These are phyloP conservation scores for Saccharomycopsis sp. DNA, from an alignment of 805 yeast genomes.

Conservation along the genomic window DNA sequence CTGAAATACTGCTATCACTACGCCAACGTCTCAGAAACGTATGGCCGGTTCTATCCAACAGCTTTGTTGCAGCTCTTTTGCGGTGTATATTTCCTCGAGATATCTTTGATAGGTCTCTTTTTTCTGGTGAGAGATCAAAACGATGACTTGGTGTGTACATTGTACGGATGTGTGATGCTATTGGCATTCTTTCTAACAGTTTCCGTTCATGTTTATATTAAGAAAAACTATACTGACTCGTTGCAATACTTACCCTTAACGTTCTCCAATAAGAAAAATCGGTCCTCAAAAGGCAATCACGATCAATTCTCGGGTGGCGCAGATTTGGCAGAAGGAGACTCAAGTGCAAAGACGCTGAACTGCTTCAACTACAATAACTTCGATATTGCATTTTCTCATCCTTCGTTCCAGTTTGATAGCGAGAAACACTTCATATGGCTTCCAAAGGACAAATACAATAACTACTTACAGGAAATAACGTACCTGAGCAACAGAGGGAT, in stretches of 20 bases:
- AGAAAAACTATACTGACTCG: constrained; percentile 34
- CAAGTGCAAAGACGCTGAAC: constrained; percentile 4
- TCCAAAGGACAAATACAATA: constrained; percentile 35
- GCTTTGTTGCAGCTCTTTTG: constrained; percentile 73
- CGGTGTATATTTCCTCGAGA: constrained; percentile 77
- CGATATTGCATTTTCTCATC: constrained; percentile 22
- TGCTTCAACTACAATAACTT: constrained; percentile 10
- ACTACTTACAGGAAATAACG: constrained; percentile 26
- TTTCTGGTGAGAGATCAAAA: constrained; percentile 49
- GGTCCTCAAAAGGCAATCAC: constrained; percentile 15
- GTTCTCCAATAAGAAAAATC: constrained; percentile 2
- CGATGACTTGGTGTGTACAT: constrained; percentile 37
- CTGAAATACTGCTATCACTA: constrained; percentile 49
- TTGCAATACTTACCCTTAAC: constrained; percentile 34
- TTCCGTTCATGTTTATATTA: constrained; percentile 48
- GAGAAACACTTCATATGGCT: constrained; percentile 33
- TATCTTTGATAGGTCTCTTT: constrained; percentile 71
- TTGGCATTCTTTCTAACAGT: constrained; percentile 46
- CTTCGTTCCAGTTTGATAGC: constrained; percentile 16
- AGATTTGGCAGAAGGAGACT: constrained; percentile 8
- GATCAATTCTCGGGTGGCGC: constrained; percentile 11
- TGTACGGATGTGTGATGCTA: constrained; percentile 48
- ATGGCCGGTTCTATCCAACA: constrained; percentile 63
- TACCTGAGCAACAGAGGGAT: constrained; percentile 24
- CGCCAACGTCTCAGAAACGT: constrained; percentile 51